Percentiles rank a stretch among this genome's conserved stretches.
These are phyloP conservation scores for Boletus huronensis DNA, from an alignment of 768 basidiomycete genomes.

Conservation along the genomic window DNA sequence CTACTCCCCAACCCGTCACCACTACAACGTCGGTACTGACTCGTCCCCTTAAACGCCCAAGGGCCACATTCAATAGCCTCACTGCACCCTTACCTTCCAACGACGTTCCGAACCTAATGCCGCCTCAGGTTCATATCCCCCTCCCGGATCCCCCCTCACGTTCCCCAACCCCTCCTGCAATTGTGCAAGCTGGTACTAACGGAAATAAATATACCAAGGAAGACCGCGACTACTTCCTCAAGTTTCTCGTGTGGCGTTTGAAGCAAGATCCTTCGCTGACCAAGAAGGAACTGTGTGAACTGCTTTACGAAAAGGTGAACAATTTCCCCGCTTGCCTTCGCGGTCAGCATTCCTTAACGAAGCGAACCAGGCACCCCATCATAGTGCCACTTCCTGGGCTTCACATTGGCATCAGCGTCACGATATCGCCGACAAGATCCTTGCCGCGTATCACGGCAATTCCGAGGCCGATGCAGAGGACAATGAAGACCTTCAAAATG, in stretches of 20 bases:
- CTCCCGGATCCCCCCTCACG: conserved; percentile 63
- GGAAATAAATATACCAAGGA: conserved; percentile 66
- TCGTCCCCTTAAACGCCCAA: conserved; percentile 31
- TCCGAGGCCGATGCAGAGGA: conserved; percentile 34
- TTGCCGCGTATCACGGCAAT: conserved; percentile 34
- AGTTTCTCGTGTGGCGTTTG: conserved; percentile 61
- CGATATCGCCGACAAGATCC: conserved; percentile 63
- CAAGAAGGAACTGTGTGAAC: conserved; percentile 51
- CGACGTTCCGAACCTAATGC: conserved; percentile 47
- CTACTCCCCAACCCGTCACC: conserved; percentile 17
- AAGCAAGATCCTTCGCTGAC: conserved; percentile 50
- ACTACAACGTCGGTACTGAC: conserved; percentile 17
- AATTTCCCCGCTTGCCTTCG: not conserved
- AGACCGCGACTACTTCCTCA: conserved; percentile 64
- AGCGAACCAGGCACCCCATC: conserved; percentile 57
- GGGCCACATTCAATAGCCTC: conserved; percentile 57
- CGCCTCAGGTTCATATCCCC: conserved; percentile 58
- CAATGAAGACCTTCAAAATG: conserved; percentile 37
- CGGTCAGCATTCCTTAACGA: conserved; percentile 5
- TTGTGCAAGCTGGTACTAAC: conserved; percentile 41
- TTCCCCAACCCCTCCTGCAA: conserved; percentile 64
- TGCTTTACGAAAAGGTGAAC: conserved; percentile 52
- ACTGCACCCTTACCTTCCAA: conserved; percentile 38
- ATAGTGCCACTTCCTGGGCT: conserved; percentile 58
- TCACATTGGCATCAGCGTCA: conserved; percentile 66